A percentile compares a stretch with the other conserved stretches of the same genome.
phyloP scores from a whole-genome alignment of 164 flowering plant species.

The Magnolia sinica region DNA sequence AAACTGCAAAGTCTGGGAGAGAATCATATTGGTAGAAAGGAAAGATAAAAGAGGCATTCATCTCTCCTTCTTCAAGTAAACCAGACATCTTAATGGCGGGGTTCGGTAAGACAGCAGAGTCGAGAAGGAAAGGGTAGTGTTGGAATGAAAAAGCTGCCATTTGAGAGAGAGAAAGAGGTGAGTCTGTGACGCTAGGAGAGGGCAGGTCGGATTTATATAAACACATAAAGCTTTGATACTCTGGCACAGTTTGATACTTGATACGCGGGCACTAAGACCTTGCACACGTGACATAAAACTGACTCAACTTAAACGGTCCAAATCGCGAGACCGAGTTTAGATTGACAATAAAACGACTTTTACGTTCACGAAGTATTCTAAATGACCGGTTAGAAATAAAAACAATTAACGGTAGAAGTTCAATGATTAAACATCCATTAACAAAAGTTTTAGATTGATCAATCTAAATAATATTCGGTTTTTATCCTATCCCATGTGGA shows the following conservation, averaged over 20 bases:
- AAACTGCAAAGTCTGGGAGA: conserved; percentile 1
- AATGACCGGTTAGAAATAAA: no score
- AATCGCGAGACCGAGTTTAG: no score
- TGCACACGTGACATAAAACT: neutral
- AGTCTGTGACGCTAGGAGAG: neutral
- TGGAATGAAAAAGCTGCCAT: conserved; percentile 70
- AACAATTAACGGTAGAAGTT: no score
- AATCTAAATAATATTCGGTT: no score
- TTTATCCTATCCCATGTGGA: no score
- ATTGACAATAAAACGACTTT: no score
- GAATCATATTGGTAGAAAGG: conserved; percentile 25
- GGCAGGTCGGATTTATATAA: neutral
- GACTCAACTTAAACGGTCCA: neutral
- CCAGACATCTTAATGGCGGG: conserved; percentile 22
- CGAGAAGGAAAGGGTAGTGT: conserved; percentile 38
- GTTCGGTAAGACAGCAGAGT: conserved; percentile 34
- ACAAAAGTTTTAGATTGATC: no score
- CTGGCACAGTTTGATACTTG: neutral
- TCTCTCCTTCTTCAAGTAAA: conserved; percentile 19
- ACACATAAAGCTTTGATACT: neutral
- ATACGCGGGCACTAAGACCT: neutral
- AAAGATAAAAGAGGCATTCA: conserved; percentile 14
- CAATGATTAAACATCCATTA: no score
- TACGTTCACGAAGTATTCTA: no score
- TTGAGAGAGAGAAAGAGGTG: neutral